Conservation (phyloP, 306 rosid species). For the Ammopiptanthus mongolicus region DNA sequence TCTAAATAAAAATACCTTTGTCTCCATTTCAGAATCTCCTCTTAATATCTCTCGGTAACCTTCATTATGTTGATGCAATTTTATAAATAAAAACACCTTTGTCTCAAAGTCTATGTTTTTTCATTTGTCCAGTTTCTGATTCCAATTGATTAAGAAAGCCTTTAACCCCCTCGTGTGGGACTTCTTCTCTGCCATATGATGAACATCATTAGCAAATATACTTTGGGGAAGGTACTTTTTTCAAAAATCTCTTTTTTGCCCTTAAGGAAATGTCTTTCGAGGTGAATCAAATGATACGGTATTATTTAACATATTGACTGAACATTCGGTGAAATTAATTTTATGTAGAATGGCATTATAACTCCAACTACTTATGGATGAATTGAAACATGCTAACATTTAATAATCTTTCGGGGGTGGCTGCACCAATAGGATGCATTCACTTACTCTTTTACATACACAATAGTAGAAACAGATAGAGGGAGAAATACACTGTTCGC, state of each 20-base stretch:
- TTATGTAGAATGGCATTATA: neutral
- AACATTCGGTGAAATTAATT: neutral
- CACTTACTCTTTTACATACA: neutral
- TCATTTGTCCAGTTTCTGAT: neutral
- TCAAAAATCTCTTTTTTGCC: neutral
- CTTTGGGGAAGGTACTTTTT: neutral
- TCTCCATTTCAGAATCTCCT: neutral
- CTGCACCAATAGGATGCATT: constrained; percentile 1
- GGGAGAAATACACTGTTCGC: constrained; percentile 48
- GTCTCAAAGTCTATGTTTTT: neutral
- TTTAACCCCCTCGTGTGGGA: neutral
- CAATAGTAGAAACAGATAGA: neutral
- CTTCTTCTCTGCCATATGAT: neutral
- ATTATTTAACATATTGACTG: neutral
- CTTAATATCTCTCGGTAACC: neutral
- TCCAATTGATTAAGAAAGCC: neutral
- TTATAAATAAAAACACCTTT: neutral
- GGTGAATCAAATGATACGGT: neutral
- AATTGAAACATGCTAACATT: neutral
- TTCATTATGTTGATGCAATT: constrained; percentile 1
- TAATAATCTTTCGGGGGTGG: neutral
- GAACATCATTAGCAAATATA: neutral
- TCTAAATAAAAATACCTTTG: too few species aligned
- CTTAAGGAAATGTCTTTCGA: neutral
- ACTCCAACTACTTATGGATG: neutral